These are phyloP conservation scores for Populus davidiana DNA, from an alignment of 345 rosid genomes.

Conservation along the genomic window DNA sequence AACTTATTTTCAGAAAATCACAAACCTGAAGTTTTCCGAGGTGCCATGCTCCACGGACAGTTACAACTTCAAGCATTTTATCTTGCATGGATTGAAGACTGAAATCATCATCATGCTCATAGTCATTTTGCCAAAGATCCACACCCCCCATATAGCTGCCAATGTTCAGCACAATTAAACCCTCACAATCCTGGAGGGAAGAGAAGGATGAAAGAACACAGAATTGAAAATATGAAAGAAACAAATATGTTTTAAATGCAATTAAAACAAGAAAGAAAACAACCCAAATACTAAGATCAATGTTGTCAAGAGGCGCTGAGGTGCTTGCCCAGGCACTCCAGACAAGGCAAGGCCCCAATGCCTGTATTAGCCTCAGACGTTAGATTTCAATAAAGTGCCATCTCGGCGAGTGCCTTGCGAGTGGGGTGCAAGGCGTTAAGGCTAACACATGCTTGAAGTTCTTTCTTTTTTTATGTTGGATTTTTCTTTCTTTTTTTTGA, in stretches of 20 bases:
- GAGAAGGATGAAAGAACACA: neutral
- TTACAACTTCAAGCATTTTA: conserved; percentile 76
- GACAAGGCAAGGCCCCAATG: too few species aligned
- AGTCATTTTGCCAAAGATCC: conserved; percentile 89
- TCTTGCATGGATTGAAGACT: conserved; percentile 90
- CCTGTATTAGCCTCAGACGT: too few species aligned
- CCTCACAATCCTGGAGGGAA: conserved; percentile 71
- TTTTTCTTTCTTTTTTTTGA: too few species aligned
- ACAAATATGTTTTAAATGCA: neutral
- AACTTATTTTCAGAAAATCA: neutral
- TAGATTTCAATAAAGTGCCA: too few species aligned
- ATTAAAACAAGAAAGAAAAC: neutral
- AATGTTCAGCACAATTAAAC: conserved; percentile 84
- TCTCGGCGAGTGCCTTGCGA: too few species aligned
- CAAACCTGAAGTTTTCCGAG: conserved; percentile 87
- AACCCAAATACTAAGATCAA: neutral
- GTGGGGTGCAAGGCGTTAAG: too few species aligned
- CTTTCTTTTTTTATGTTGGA: too few species aligned
- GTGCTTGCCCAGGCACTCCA: too few species aligned
- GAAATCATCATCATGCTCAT: conserved; percentile 72
- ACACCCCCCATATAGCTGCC: conserved; percentile 98
- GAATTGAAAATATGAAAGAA: neutral
- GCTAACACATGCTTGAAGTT: too few species aligned
- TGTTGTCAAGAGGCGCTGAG: too few species aligned
- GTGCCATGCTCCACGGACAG: conserved; percentile 96